These are phyloP conservation scores for Hura crepitans DNA, from an alignment of 441 rosid genomes.

Conservation along the genomic window DNA sequence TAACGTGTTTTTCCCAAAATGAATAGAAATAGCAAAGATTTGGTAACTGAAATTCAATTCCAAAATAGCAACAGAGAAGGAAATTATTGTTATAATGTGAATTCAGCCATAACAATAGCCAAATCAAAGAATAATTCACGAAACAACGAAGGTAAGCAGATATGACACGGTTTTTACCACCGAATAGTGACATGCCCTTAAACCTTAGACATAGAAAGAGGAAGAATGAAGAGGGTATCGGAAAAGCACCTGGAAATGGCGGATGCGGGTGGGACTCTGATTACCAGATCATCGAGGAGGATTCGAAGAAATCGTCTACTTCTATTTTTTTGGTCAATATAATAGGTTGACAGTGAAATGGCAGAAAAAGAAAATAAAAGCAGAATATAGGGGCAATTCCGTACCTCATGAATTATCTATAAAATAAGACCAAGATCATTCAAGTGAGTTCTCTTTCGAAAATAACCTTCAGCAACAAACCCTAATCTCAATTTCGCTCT, in stretches of 20 bases:
- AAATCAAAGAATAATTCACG: too few relatives aligned
- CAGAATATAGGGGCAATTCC: neutral
- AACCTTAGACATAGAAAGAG: neutral
- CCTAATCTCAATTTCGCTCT: constrained; percentile 26
- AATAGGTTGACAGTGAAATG: neutral
- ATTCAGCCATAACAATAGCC: neutral
- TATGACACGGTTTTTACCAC: too few relatives aligned
- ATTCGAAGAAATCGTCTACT: neutral
- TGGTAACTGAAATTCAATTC: neutral
- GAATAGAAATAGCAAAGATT: neutral
- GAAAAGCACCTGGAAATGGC: neutral
- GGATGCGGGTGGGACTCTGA: neutral
- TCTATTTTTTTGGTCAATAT: neutral
- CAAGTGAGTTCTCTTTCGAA: neutral
- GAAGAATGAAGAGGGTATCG: neutral
- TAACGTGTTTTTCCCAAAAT: neutral
- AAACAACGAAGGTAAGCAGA: too few relatives aligned
- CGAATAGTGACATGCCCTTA: neutral
- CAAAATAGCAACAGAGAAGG: neutral
- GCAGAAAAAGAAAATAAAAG: neutral
- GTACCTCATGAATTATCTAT: neutral
- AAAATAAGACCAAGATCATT: neutral
- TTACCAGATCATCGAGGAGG: neutral
- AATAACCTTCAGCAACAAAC: constrained; percentile 13
- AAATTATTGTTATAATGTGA: neutral